Percentiles rank a stretch among this genome's conserved stretches.
phyloP scores from a whole-genome alignment of 306 rosid genomes.

The Morella rubra region DNA sequence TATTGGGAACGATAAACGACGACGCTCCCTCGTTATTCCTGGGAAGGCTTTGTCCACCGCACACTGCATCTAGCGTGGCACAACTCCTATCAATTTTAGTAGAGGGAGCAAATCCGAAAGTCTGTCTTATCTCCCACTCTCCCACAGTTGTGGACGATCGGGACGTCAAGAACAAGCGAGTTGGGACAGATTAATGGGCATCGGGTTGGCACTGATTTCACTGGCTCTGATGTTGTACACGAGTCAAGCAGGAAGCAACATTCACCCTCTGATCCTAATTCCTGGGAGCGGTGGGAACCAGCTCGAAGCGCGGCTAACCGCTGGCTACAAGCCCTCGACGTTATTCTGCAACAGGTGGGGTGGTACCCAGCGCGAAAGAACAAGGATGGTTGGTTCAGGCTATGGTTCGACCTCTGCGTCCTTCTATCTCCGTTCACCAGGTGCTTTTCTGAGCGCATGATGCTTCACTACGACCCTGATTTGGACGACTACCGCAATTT shows the following conservation, averaged over 20 bases:
- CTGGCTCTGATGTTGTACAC: constrained; percentile 46
- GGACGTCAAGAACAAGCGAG: not conserved
- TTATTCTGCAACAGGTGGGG: constrained; percentile 55
- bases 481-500: constrained; percentile 66
- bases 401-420: constrained; percentile 78
- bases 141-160: no score
- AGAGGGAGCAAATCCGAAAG: no score
- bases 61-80: no score
- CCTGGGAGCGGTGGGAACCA: constrained; percentile 98
- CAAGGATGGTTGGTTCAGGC: constrained; percentile 74
- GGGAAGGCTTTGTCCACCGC: no score
- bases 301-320: constrained; percentile 64
- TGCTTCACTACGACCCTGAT: constrained; percentile 48
- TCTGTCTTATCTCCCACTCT: no score
- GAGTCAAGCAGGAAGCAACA: constrained; percentile 42
- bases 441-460: constrained; percentile 87
- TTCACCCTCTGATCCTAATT: constrained; percentile 66
- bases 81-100: no score
- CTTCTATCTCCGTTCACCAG: constrained; percentile 63
- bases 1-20: no score
- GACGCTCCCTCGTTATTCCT: no score
- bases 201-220: constrained; percentile 20
- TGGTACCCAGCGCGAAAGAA: constrained; percentile 56
- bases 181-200: constrained; percentile 19
- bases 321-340: constrained; percentile 51